Conservation (phyloP, 2,329 filamentous ascomycete genomes). For the Fusarium algeriense region DNA sequence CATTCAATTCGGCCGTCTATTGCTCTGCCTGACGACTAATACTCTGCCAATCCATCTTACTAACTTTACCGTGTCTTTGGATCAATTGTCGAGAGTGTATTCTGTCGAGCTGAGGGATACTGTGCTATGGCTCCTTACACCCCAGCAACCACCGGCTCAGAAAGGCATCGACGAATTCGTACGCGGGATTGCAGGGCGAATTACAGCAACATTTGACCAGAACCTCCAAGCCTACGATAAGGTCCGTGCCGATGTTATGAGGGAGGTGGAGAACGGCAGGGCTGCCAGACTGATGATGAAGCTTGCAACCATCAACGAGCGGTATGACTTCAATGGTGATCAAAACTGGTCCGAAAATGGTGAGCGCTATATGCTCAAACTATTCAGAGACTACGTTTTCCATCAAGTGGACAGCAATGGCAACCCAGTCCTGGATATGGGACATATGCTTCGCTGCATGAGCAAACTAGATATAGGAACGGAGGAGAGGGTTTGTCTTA, state of each 20-base stretch:
- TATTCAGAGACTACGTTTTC: slow-evolving; percentile 97
- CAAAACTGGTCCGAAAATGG: slow-evolving; percentile 90
- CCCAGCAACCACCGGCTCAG: slow-evolving; percentile 64
- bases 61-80: slow-evolving; percentile 78
- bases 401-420: slow-evolving; percentile 92
- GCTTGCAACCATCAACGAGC: slow-evolving; percentile 88
- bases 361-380: slow-evolving; percentile 90
- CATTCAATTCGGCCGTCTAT: slow-evolving; percentile 82
- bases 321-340: slow-evolving; percentile 85
- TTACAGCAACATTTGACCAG: slow-evolving; percentile 81
- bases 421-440: slow-evolving; percentile 85
- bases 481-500: slow-evolving; percentile 86
- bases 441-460: slow-evolving; percentile 85
- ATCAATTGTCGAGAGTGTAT: slow-evolving; percentile 81
- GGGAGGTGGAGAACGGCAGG: slow-evolving; percentile 91
- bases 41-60: slow-evolving; percentile 65
- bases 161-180: slow-evolving; percentile 87
- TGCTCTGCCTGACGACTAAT: slow-evolving; percentile 84
- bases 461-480: slow-evolving; percentile 93
- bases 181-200: slow-evolving; percentile 80
- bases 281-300: slow-evolving; percentile 84
- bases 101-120: slow-evolving; percentile 83
- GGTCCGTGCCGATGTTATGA: slow-evolving; percentile 76
- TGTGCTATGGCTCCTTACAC: slow-evolving; percentile 83
- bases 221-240: slow-evolving; percentile 84